These are phyloP conservation scores for Isoetes engelmannii DNA, from an alignment of 83 land plant species.

Conservation along the genomic window DNA sequence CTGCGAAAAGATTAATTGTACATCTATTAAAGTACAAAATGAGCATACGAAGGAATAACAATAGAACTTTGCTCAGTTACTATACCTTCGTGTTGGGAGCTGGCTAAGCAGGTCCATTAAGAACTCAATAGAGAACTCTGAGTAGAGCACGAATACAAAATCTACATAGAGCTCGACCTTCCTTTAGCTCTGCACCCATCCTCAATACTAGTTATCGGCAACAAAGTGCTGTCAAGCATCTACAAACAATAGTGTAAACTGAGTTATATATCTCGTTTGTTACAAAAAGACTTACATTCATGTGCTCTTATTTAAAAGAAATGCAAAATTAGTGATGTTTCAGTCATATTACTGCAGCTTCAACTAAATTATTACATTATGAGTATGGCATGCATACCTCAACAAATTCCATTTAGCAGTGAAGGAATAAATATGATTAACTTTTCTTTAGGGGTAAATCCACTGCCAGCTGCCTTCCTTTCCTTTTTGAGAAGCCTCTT, in stretches of 20 bases:
- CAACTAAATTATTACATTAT: no score
- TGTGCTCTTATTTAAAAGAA: no score
- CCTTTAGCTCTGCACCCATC: slow-evolving; percentile 13
- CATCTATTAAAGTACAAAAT: not conserved
- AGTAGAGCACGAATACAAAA: slow-evolving; percentile 47
- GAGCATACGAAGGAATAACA: not conserved
- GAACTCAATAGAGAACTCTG: slow-evolving; percentile 94
- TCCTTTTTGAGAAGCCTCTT: slow-evolving; percentile 62
- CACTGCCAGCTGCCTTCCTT: slow-evolving; percentile 44
- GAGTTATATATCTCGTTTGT: no score
- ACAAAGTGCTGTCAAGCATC: no score
- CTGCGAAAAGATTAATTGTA: slow-evolving; percentile 25
- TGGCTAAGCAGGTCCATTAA: slow-evolving; percentile 92
- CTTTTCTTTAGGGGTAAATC: slow-evolving; percentile 33
- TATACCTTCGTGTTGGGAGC: slow-evolving; percentile 88
- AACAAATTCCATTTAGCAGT: slow-evolving; percentile 72
- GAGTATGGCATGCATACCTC: no score
- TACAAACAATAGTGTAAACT: no score
- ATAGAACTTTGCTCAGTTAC: not conserved
- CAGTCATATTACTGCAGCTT: no score
- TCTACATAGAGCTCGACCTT: not conserved
- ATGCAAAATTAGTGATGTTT: no score
- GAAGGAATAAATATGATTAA: slow-evolving; percentile 69
- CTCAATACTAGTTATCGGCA: not conserved
- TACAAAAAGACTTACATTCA: no score